Base-by-base conservation (phyloP, 2,329 filamentous ascomycete species). In the Immersiporthe knoxdaviesiana region DNA sequence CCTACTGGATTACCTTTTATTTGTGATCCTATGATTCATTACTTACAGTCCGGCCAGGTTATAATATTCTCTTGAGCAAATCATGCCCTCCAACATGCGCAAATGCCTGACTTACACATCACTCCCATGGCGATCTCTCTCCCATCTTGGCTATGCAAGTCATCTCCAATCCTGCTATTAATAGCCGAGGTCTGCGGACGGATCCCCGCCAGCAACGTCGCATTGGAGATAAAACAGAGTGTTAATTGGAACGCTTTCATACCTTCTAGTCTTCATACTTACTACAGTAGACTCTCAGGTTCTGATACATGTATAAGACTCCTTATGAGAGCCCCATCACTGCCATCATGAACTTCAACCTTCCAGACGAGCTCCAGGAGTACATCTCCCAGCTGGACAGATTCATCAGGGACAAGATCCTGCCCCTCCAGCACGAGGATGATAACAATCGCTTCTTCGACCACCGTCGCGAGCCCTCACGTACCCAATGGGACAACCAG, bases 381-480 rank as follows among this genome's bases (percentile, higher is more conserved):
- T 85, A 86, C 74, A 77, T 89, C 39, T 69, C 75, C 37, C 76
- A 79, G n/a, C 78, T 90, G 16, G 87, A 89, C 77, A 74, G 75
- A n/a, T 89, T 89, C 78, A 88, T 90, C 72, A 79, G 83, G 2
- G 74, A 76, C 18, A 81, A 83, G 63, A 89, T 88, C 72, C 77
- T 79, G 0, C 87, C 86, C 1, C 78, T 89, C 1, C 86, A 90
- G 75, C 77, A 84, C 71, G 77, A 79, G 32, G 77, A 86, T 74
- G 86, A 89, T 76, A 90, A 90, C 74, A 81, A 87, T 67, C 84
- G 87, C 69, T 90, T 90, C 83, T 90, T 90, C 78, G 87, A 90
- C 76, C 85, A 90, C 76, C 84, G 88, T 24, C 85, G 88, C 72
- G 88, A 90, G 73, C 83, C 89, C 74, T 80, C 86, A 8, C 85